phyloP scores from a whole-genome alignment of 1,284 basidiomycete genomes.

The Marasmius sp. region DNA sequence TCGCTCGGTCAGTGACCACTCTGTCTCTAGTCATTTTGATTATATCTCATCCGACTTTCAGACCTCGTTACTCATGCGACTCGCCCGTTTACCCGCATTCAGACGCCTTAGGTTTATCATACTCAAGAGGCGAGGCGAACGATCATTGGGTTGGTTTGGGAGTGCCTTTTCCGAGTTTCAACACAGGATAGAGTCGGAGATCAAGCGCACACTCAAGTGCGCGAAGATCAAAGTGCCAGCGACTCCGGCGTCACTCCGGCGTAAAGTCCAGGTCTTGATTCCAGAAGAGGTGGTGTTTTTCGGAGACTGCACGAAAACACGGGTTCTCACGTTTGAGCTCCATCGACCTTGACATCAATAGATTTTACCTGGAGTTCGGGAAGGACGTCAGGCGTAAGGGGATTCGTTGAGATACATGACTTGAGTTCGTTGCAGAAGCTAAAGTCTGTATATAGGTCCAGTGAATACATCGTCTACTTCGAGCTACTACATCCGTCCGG shows the following conservation, averaged over 20 bases:
- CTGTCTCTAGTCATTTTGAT: no score
- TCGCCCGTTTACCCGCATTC: background rate
- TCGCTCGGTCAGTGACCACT: background rate
- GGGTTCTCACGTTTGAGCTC: background rate
- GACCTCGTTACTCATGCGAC: background rate
- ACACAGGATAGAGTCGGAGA: background rate
- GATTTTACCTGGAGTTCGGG: slow-evolving; percentile 1
- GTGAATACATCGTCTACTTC: no score
- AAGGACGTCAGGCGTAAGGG: no score
- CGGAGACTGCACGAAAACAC: background rate
- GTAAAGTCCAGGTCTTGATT: background rate
- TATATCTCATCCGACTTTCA: background rate
- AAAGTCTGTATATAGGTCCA: no score
- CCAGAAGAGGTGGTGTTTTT: background rate
- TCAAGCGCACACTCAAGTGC: background rate
- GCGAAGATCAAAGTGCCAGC: background rate
- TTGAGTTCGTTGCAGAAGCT: no score
- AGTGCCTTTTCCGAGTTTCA: background rate
- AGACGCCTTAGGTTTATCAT: background rate
- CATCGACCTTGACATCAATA: background rate
- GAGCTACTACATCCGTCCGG: no score
- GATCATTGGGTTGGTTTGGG: background rate
- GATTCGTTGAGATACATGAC: no score
- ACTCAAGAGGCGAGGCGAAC: background rate
- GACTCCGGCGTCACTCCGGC: background rate